Evolutionary conservation across 805 yeast species (phyloP), one percentile per base, ranked within the genome.

Genomic region (Danielozyma ontarioensis): DNA sequence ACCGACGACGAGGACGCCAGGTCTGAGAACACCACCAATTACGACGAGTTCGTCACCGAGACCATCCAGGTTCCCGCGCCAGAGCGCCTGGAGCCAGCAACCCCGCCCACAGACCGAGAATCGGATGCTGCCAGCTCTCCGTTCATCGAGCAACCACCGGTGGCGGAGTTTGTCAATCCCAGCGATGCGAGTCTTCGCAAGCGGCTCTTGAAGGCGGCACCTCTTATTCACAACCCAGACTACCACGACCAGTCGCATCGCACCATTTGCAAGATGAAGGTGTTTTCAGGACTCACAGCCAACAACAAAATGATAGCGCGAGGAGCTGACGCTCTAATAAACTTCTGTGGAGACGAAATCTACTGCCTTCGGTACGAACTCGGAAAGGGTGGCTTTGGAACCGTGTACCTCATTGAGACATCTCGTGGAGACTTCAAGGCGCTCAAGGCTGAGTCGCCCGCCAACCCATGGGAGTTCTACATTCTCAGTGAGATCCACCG

Each of bases 371-470:
- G 70, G 17, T 60, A 64, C 30, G 74, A 76, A 46, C 57, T 88
- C 10, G 96, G 96, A 0, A 73, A 72, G 46, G 94, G 95, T n/a
- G 93, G 89, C 0, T 80, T 67, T 59, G 94, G 89, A 0, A 68
- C 76, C 2, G 95, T 86, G 0, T 86, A 77, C 50, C 59, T 86
- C 15, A 79, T 83, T 1, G 89, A 83, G 51, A 57, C 66, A 4
- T 69, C 74, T 39, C 53, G 57, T 6, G 86, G 84, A 1, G 50
- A 57, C 1, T 48, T 72, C 22, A 71, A 68, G 32, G 95, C 96
- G 0, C 57, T 88, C 33, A 88, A 88, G 50, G 73, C 82, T 11
- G 87, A 83, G 48, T 66, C 69, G 13, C 86, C 90, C 0, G 62
- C 84, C 0, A 72, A 76, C 28, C 64, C 74, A 3, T 87, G 96